Percentiles rank a stretch among this genome's conserved stretches.
Evolutionary conservation across 2,329 filamentous ascomycete genomes (phyloP).

Genomic region (Aspergillus fumigatus): DNA sequence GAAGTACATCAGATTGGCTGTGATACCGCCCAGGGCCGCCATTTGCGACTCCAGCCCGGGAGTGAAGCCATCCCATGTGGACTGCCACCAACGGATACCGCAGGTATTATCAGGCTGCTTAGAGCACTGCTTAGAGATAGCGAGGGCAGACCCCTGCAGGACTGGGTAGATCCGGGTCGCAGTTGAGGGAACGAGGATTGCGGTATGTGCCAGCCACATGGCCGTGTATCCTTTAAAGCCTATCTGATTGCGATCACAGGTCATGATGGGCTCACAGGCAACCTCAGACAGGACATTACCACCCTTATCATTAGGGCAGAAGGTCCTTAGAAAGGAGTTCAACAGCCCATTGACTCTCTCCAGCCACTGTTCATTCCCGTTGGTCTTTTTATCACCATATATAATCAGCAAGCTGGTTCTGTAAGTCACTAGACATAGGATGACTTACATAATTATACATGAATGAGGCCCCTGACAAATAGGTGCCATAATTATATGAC

Average conservation of each 20-base stretch:
- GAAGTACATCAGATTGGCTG: constrained; percentile 52
- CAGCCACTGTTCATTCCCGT: constrained; percentile 52
- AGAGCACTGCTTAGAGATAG: constrained; percentile 57
- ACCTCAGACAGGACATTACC: constrained; percentile 58
- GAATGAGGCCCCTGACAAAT: constrained; percentile 49
- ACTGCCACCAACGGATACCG: constrained; percentile 55
- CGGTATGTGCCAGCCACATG: constrained; percentile 57
- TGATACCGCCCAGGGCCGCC: constrained; percentile 59
- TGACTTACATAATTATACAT: constrained; percentile 49
- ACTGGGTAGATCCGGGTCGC: constrained; percentile 50
- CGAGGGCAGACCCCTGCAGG: constrained; percentile 52
- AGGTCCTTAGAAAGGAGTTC: constrained; percentile 39
- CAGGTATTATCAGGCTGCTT: constrained; percentile 54
- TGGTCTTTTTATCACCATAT: constrained; percentile 29
- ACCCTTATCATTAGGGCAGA: constrained; percentile 43
- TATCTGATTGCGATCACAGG: constrained; percentile 65
- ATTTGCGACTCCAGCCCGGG: constrained; percentile 62
- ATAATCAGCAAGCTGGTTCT: too few relatives aligned
- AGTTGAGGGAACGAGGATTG: constrained; percentile 57
- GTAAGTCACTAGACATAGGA: too few relatives aligned
- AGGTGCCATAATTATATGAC: constrained; percentile 51
- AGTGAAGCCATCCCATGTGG: constrained; percentile 48
- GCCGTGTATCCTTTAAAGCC: constrained; percentile 66
- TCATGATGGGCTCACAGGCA: constrained; percentile 55
- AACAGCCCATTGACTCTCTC: constrained; percentile 52